Percentiles rank a stretch among this genome's conserved stretches.
Conservation (phyloP, 495 filamentous ascomycete species). For the Thermochaetoides thermophila region DNA sequence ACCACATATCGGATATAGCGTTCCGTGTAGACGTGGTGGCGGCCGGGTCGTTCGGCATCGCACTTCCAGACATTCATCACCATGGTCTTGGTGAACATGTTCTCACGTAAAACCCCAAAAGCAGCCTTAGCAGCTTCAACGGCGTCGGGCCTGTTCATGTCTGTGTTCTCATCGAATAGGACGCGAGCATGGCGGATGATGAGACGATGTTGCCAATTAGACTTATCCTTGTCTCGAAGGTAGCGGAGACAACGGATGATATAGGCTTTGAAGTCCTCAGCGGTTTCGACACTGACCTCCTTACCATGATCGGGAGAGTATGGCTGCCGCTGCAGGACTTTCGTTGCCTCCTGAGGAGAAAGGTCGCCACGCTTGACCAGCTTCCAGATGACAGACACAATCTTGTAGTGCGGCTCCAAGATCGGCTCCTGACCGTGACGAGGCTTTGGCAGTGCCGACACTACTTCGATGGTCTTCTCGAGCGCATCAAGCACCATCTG, state of each 20-base stretch:
- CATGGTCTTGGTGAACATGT: constrained; percentile 92
- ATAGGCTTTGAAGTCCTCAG: constrained; percentile 59
- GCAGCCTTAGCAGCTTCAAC: constrained; percentile 30
- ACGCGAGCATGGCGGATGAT: constrained; percentile 64
- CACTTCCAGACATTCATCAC: constrained; percentile 92
- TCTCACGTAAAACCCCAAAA: constrained; percentile 62
- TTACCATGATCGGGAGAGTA: constrained; percentile 26
- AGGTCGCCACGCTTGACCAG: constrained; percentile 42
- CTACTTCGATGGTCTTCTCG: constrained; percentile 55
- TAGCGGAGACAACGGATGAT: constrained; percentile 56
- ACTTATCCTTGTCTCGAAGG: constrained; percentile 75
- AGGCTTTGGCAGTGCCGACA: constrained; percentile 50
- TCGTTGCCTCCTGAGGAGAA: constrained; percentile 25
- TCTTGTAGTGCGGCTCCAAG: constrained; percentile 92
- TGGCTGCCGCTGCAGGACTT: constrained; percentile 32
- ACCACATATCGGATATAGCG: constrained; percentile 77
- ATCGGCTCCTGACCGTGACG: constrained; percentile 71
- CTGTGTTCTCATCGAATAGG: constrained; percentile 38
- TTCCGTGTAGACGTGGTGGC: constrained; percentile 88
- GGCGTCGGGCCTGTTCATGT: constrained; percentile 8
- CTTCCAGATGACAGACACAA: constrained; percentile 76
- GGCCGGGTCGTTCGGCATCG: constrained; percentile 75
- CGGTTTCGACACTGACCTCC: constrained; percentile 26
- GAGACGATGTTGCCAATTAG: constrained; percentile 95
- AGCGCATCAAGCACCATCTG: constrained; percentile 48